These are phyloP conservation scores for Microstegium vimineum DNA, from an alignment of 176 grass and related monocot species.

Conservation along the genomic window DNA sequence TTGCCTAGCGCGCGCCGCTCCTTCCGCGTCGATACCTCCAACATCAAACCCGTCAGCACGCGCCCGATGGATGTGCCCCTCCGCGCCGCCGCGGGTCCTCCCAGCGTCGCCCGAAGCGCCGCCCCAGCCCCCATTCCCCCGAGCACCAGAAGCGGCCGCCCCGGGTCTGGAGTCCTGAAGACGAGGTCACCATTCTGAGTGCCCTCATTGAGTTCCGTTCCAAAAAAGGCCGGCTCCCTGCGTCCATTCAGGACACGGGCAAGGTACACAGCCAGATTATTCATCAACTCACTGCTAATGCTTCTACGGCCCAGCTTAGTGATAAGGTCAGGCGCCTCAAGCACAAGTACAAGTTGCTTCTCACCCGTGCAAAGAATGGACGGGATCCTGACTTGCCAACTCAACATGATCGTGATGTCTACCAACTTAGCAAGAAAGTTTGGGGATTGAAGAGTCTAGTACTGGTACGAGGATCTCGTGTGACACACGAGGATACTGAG, in stretches of 20 bases:
- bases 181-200: conserved; percentile 40
- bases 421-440: conserved; percentile 45
- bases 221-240: conserved; percentile 31
- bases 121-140: not conserved
- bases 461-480: not conserved
- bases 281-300: conserved; percentile 22
- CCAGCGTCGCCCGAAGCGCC: conserved; percentile 14
- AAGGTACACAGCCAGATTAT: conserved; percentile 20
- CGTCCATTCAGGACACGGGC: conserved; percentile 7
- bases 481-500: not conserved
- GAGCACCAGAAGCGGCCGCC: conserved; percentile 28
- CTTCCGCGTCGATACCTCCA: conserved; percentile 15
- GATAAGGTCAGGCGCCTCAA: conserved; percentile 50
- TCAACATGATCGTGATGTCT: conserved; percentile 24
- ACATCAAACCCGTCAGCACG: conserved; percentile 45
- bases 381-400: conserved; percentile 27
- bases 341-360: conserved; percentile 29
- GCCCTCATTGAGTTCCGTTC: conserved; percentile 34
- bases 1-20: conserved; percentile 6
- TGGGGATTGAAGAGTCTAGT: conserved; percentile 18
- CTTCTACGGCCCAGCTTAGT: conserved; percentile 38
- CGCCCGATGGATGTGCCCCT: conserved; percentile 15
- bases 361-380: conserved; percentile 16
- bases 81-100: not conserved
- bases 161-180: conserved; percentile 42